These are phyloP conservation scores for Dioscorea cayenensis DNA, from an alignment of 116 monocot species.

Conservation along the genomic window DNA sequence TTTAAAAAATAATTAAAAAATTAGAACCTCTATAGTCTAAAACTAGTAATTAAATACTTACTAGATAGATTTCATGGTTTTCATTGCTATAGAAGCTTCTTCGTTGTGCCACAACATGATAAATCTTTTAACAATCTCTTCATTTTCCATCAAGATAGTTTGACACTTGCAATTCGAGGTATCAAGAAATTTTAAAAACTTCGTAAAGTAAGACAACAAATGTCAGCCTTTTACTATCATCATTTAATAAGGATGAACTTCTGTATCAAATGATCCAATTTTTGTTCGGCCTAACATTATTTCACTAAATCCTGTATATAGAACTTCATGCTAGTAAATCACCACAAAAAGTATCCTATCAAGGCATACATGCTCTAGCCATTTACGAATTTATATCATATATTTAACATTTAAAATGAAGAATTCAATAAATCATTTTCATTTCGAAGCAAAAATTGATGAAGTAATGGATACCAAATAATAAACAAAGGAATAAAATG, in stretches of 20 bases:
- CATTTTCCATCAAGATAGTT: constrained; percentile 13
- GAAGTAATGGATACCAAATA: too few relatives aligned
- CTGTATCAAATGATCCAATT: constrained; percentile 76
- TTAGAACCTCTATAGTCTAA: neutral
- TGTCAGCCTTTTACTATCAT: constrained; percentile 33
- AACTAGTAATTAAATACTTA: constrained; percentile 14
- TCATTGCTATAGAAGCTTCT: constrained; percentile 51
- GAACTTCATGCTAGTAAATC: neutral
- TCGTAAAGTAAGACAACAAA: constrained; percentile 53
- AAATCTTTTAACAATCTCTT: constrained; percentile 48
- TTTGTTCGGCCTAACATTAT: constrained; percentile 85
- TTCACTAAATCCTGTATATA: constrained; percentile 71
- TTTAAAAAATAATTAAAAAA: neutral
- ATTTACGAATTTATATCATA: constrained; percentile 8
- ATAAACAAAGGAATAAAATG: too few relatives aligned
- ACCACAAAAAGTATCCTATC: neutral
- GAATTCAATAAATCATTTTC: too few relatives aligned
- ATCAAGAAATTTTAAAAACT: constrained; percentile 30
- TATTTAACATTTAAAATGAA: too few relatives aligned
- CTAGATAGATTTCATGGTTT: constrained; percentile 73
- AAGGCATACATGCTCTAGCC: neutral
- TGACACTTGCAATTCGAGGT: neutral
- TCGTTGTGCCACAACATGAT: constrained; percentile 53
- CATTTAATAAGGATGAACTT: constrained; percentile 57
- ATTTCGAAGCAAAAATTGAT: too few relatives aligned